Base-by-base conservation (phyloP, 305 asterid species). In the Euphrasia arctica region DNA sequence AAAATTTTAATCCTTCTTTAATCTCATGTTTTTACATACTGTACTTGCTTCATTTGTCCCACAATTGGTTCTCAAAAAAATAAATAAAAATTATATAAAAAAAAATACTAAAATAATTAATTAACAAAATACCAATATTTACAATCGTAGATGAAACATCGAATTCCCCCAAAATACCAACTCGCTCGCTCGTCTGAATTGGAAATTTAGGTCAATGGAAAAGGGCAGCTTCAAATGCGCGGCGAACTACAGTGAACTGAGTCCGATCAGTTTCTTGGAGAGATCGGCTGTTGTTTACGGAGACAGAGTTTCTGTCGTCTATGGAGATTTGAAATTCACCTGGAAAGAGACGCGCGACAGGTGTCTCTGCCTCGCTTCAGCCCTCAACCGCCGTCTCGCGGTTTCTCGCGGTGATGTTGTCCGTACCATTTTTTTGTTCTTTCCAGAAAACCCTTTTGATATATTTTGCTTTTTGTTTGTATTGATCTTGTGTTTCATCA, bases 251-350 rank as follows among this genome's bases (percentile, higher is more conserved):
- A 65, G 82, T 29, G 91, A 95, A 8, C 70, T 91, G 15, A 79
- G 82, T 14, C 98, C 98, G 18, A 86, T 91, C 4, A 85, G 88
- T 67, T 91, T 91, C 77, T 60, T 91, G 85, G 86, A 87, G 41
- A 79, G 98, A 67, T 80, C 96, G 1, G 86, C 95, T 0, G 14
- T 74, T 18, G 90, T 91, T 56, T 89, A 91, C 72, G 47, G 83
- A 13, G 90, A 91, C 62, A 70, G 78, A 57, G 12, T 70, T 34
- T 83, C 95, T 2, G 14, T 91, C 11, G 81, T 83, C 0, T 72
- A 86, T 64, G 96, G 94, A 3, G 72, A 81, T 72, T 51, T 82
- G 11, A 76, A 51, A 14, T 91, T 81, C 84, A 91, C 96, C 1
- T 91, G 96, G 98, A 77, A 71, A 2, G 73, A 91, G 70, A 91